Base-by-base conservation (phyloP, 495 filamentous ascomycete genomes). In the Aspergillus bertholletiae region DNA sequence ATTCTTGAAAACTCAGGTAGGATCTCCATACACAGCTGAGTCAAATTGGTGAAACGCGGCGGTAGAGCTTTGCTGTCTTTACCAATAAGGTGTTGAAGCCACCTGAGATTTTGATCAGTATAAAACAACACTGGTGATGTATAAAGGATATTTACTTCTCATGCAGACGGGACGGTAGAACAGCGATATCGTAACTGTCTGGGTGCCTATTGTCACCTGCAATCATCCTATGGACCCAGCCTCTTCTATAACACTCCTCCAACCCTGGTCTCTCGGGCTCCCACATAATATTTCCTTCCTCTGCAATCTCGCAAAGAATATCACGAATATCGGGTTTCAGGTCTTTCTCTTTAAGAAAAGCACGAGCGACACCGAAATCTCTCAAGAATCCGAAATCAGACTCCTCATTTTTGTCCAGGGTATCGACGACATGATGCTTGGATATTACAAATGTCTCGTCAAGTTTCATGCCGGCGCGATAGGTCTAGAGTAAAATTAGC, bases 161-260 rank as follows among this genome's bases (percentile, higher is more conserved):
- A 53, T 60, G 58, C 22, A 56, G 46, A 13, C 58, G 32, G 50
- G 56, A 58, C 20, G 56, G 51, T 24, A 58, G 46, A n/a, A 58
- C 56, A 54, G 5, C 24, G 17, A 58, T 30, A 32, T 54, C 56
- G 12, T 32, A 24, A n/a, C n/a, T 46, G 26, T n/a, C n/a, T n/a
- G n/a, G n/a, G n/a, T n/a, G n/a, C n/a, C n/a, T n/a, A n/a, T 49
- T 28, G 26, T 50, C 24, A 35, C 28, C 23, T 20, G n/a, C 17
- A 37, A 15, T 26, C 13, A 51, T 49, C 28, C 37, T 50, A 32
- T 59, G 56, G 5, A 59, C 27, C 51, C 51, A 59, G n/a, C 56
- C 51, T 17, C 28, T 35, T 22, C 28, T 15, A 30, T 50, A 59
- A 47, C 56, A 59, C 39, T 28, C 7, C 28, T 35, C 22, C 24